These are phyloP conservation scores for Aspergillus texensis DNA, from an alignment of 2,329 filamentous ascomycete genomes.

Conservation along the genomic window DNA sequence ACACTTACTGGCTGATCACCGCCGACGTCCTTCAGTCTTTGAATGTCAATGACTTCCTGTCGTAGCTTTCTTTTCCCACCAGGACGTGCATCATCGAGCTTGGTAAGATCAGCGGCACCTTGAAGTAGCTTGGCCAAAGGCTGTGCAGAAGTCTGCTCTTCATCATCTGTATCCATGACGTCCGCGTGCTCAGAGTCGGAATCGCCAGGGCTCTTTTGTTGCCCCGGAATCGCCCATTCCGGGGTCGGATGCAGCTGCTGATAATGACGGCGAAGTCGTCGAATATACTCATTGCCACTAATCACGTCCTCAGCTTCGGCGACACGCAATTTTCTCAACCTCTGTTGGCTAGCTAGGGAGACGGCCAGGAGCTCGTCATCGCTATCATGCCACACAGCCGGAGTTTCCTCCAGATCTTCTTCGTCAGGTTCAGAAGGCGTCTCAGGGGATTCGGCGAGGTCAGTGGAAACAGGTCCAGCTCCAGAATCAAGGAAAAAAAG, in stretches of 20 bases:
- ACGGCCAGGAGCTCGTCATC: conserved; percentile 88
- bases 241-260: conserved; percentile 63
- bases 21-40: conserved; percentile 82
- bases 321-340: conserved; percentile 79
- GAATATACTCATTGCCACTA: conserved; percentile 81
- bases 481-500: conserved; percentile 83
- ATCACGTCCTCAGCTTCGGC: conserved; percentile 84
- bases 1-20: conserved; percentile 67
- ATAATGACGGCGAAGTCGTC: conserved; percentile 76
- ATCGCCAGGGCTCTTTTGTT: conserved; percentile 45
- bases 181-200: conserved; percentile 51
- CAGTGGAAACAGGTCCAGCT: conserved; percentile 43
- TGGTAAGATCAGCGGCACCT: conserved; percentile 68
- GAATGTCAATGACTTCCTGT: conserved; percentile 87
- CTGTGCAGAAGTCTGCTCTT: conserved; percentile 66
- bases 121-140: conserved; percentile 81
- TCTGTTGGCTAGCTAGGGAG: conserved; percentile 74
- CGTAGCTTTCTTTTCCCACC: conserved; percentile 71
- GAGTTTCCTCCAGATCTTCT: conserved; percentile 34
- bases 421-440: conserved; percentile 42
- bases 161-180: conserved; percentile 59
- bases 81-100: conserved; percentile 49
- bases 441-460: conserved; percentile 36
- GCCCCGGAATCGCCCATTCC: conserved; percentile 60
- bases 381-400: conserved; percentile 79